These are phyloP conservation scores for Sporothrix dimorphospora DNA, from an alignment of 2,329 filamentous ascomycete species.

Conservation along the genomic window DNA sequence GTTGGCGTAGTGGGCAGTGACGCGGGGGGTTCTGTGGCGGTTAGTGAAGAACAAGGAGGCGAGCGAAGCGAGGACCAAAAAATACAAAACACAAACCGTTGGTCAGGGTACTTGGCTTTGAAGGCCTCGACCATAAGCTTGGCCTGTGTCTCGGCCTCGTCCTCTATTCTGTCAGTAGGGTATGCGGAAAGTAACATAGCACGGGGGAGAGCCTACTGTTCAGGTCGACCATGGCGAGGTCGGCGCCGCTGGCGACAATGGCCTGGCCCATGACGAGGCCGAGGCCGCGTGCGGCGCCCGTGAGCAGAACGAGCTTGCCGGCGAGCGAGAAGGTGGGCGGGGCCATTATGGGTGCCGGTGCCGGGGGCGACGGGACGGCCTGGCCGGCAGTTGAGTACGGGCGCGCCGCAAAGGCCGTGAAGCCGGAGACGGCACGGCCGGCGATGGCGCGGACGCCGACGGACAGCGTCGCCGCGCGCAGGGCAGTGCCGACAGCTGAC, in stretches of 20 bases:
- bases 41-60: background rate
- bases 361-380: constrained; percentile 58
- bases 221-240: constrained; percentile 90
- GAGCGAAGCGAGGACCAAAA: background rate
- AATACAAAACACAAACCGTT: constrained; percentile 55
- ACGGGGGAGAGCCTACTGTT: constrained; percentile 63
- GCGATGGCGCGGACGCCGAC: background rate
- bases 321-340: constrained; percentile 80
- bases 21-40: constrained; percentile 61
- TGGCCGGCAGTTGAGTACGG: background rate
- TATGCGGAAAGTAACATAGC: background rate
- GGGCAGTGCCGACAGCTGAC: background rate
- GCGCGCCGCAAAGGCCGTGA: background rate
- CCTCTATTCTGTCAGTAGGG: constrained; percentile 68
- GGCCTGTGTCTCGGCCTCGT: constrained; percentile 80
- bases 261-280: constrained; percentile 93
- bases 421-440: background rate
- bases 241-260: constrained; percentile 82
- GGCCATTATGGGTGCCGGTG: constrained; percentile 50
- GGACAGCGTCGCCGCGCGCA: background rate
- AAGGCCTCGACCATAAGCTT: constrained; percentile 74
- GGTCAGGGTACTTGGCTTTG: constrained; percentile 75
- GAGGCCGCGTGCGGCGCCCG: constrained; percentile 85
- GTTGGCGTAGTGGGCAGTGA: constrained; percentile 89
- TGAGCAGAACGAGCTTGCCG: constrained; percentile 80